These are phyloP conservation scores for Komagataella populi DNA, from an alignment of 805 yeast species.

Conservation along the genomic window DNA sequence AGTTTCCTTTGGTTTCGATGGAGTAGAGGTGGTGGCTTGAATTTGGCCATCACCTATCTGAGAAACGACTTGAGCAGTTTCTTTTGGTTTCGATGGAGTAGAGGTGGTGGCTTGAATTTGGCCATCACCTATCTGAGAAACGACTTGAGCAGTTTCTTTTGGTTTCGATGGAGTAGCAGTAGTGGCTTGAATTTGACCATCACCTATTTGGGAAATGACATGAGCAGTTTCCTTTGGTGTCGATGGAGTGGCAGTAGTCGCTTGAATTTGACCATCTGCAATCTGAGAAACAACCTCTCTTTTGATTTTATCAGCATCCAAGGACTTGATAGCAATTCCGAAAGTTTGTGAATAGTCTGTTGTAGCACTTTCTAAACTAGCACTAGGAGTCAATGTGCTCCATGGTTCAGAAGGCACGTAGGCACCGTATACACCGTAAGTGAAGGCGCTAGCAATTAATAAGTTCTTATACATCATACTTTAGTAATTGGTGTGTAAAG, in stretches of 20 bases:
- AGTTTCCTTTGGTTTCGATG: constrained; percentile 12
- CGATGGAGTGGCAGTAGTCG: constrained; percentile 24
- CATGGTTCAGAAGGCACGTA: constrained; percentile 55
- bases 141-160: constrained; percentile 22
- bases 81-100: constrained; percentile 15
- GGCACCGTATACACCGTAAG: constrained; percentile 42
- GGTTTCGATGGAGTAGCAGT: constrained; percentile 19
- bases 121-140: constrained; percentile 38
- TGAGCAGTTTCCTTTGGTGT: constrained; percentile 18
- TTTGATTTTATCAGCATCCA: constrained; percentile 20
- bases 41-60: constrained; percentile 36
- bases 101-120: constrained; percentile 35
- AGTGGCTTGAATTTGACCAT: constrained; percentile 39
- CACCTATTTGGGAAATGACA: constrained; percentile 33
- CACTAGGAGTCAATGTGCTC: constrained; percentile 58
- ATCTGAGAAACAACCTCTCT: constrained; percentile 34
- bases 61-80: constrained; percentile 23
- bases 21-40: constrained; percentile 24
- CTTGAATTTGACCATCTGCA: constrained; percentile 51
- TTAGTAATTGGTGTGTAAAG: background rate
- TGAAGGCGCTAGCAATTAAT: constrained; percentile 22
- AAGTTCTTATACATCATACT: background rate
- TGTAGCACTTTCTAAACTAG: constrained; percentile 36
- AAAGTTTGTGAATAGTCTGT: constrained; percentile 43
- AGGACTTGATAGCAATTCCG: constrained; percentile 56